Conservation (phyloP, 495 filamentous ascomycete genomes). For the Daldinia loculata region DNA sequence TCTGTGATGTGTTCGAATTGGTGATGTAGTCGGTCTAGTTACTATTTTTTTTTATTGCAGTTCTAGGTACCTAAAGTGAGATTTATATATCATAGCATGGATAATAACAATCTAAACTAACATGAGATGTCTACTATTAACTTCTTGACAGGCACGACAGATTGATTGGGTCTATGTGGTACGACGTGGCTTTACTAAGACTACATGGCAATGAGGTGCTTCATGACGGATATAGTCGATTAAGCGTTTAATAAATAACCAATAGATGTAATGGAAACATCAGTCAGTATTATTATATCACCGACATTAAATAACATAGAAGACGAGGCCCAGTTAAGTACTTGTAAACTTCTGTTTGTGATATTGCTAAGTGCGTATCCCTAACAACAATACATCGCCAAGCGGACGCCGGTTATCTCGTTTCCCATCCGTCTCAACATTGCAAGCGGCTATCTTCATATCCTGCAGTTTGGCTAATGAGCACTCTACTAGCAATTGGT, state of each 20-base stretch:
- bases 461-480: background rate
- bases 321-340: background rate
- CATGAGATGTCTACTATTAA: background rate
- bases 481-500: background rate
- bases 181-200: background rate
- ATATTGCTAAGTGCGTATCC: conserved; percentile 7
- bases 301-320: background rate
- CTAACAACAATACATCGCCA: conserved; percentile 21
- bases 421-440: conserved; percentile 2
- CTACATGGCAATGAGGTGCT: background rate
- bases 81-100: background rate
- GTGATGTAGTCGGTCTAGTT: background rate
- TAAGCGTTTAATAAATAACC: no score
- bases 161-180: background rate
- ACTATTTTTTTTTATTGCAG: no score
- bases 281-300: background rate
- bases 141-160: background rate
- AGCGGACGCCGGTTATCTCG: background rate
- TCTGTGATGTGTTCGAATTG: conserved; percentile 8
- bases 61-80: background rate
- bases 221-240: no score
- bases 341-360: background rate
- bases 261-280: no score
- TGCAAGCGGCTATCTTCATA: background rate
- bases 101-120: background rate